Evolutionary conservation across 371 early-diverging fungal genomes (phyloP), one percentile per base, ranked within the genome.

Genomic region (Thermomucor indicae-seudaticae): DNA sequence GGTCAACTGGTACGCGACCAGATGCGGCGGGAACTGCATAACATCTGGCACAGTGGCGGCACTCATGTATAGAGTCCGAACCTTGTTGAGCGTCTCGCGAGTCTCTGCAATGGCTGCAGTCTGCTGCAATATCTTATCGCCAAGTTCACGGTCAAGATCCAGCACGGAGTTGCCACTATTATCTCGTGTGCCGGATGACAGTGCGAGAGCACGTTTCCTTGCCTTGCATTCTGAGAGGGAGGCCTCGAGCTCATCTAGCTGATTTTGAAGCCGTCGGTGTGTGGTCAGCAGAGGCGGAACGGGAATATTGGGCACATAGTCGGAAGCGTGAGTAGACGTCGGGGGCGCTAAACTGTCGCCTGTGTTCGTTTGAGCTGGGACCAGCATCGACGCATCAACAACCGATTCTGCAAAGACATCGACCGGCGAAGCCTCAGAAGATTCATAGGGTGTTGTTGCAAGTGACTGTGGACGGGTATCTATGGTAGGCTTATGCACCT

Each of bases 1-100:
- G 20, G 84, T 81, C 45, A 89, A 69, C 52, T 86, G 84, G 61
- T 81, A 84, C 12, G 89, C 85, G 32, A 86, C 68, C 27, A 81
- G 62, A 43, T 77, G 72, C 8, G 86, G 80, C 4, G 81, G 75
- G 51, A 86, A 86, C 24, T 78, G 77, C 25, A 73, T 70, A 34
- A 86, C 69, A 35, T 62, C 77, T 3, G 81, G 73, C n/a, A 73
- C 64, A 14, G 77, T 80, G 11, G 72, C 71, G 1, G 79, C 73
- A 11, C 71, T 67, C 54, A 75, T 75, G 44, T 72, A 64, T 17
- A 78, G 53, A 17, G 75, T 75, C 7, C 78, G 67, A 10, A 78
- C 75, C 43, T 65, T 65, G 44, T 68, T 73, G 20, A 75, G 46
- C 16, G 71, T 72, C 7, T 68, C 64, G 54, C 73, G 67, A 44